Conservation (phyloP, 371 early-diverging fungal species). For the Mortierella sp. region DNA sequence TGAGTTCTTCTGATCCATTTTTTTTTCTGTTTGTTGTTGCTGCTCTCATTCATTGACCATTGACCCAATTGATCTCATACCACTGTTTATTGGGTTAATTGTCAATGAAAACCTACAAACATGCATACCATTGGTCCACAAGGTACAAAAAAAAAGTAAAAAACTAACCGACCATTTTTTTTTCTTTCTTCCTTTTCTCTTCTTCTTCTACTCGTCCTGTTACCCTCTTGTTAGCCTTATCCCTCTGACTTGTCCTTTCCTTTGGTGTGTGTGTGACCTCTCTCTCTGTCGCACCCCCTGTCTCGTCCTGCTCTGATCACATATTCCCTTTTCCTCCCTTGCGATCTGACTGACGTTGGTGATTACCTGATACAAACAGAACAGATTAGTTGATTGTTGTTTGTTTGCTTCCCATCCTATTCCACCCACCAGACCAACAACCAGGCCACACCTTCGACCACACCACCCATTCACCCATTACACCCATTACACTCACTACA, state of each 20-base stretch:
- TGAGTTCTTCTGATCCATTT: neutral
- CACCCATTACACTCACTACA: neutral
- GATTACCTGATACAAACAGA: neutral
- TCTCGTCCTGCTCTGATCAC: neutral
- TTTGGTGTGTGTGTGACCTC: no score
- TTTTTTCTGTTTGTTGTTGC: neutral
- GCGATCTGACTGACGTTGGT: neutral
- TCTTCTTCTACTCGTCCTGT: neutral
- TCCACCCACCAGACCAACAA: constrained; percentile 4
- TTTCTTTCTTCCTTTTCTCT: neutral
- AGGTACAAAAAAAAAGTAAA: neutral
- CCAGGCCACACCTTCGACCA: no score
- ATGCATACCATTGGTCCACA: neutral
- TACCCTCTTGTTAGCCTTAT: neutral
- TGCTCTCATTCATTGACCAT: neutral
- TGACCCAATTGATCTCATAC: neutral
- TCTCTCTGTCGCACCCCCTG: neutral
- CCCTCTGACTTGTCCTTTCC: neutral
- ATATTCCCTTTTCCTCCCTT: constrained; percentile 3
- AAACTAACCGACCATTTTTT: neutral
- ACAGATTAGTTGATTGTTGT: no score
- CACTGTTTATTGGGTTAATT: constrained; percentile 1
- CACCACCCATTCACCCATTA: no score
- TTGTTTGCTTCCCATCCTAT: neutral
- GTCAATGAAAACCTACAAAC: no score